Conservation (phyloP, 1,284 basidiomycete species). For the Wolfiporia cocos region DNA sequence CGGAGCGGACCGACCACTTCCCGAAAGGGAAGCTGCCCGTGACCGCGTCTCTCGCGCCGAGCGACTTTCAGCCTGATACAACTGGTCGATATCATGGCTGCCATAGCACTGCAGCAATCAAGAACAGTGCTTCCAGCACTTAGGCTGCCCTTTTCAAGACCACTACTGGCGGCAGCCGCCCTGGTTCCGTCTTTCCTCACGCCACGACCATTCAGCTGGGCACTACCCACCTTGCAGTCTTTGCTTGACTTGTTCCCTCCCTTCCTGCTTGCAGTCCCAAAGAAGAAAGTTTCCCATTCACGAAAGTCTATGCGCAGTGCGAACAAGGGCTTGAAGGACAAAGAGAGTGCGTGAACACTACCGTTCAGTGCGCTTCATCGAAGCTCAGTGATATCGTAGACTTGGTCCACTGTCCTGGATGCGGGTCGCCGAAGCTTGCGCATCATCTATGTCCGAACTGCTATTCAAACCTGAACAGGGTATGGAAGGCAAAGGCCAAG, state of each 20-base stretch:
- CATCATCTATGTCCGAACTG: conserved; percentile 88
- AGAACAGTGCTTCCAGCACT: conserved; percentile 30
- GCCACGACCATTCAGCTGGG: conserved; percentile 34
- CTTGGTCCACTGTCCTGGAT: conserved; percentile 89
- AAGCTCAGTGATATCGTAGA: conserved; percentile 40
- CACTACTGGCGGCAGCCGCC: conserved; percentile 23
- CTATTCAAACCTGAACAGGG: conserved; percentile 72
- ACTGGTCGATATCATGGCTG: conserved; percentile 31
- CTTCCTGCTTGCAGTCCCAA: conserved; percentile 89
- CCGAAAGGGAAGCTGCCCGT: not conserved
- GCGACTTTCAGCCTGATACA: too few species aligned
- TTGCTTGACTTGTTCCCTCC: conserved; percentile 83
- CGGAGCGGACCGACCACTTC: not conserved
- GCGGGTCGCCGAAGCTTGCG: conserved; percentile 82
- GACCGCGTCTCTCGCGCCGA: too few species aligned
- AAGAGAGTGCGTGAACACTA: conserved; percentile 62
- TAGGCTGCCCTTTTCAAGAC: conserved; percentile 29
- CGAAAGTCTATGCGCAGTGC: conserved; percentile 93
- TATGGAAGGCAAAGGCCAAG: conserved; percentile 46
- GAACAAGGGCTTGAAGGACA: conserved; percentile 94
- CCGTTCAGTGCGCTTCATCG: conserved; percentile 9
- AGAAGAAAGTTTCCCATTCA: conserved; percentile 92
- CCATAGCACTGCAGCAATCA: conserved; percentile 31
- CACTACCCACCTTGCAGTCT: conserved; percentile 48
- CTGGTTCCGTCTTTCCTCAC: conserved; percentile 26